These are phyloP conservation scores for Trichoderma atrobrunneum DNA, from an alignment of 2,329 filamentous ascomycete species.

Conservation along the genomic window DNA sequence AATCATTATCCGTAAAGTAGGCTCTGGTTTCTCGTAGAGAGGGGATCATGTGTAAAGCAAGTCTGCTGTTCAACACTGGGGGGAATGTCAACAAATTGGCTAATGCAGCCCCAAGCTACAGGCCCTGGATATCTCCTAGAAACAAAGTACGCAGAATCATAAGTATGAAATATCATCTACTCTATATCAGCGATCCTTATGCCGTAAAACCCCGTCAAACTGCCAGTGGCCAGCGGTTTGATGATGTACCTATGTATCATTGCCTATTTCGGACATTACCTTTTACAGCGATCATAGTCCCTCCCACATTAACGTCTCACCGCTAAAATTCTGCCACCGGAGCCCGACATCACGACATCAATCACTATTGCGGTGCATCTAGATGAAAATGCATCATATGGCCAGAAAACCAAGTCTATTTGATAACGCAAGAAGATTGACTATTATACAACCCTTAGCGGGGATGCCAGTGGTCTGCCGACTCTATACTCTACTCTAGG, in stretches of 20 bases:
- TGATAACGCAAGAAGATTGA: conserved; percentile 16
- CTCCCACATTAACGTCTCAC: background rate
- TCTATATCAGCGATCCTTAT: background rate
- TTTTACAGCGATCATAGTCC: background rate
- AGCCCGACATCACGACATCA: background rate
- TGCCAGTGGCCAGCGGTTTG: background rate
- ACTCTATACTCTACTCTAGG: conserved; percentile 21
- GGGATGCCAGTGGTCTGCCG: conserved; percentile 18
- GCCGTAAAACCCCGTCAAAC: background rate
- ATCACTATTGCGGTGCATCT: background rate
- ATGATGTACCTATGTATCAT: background rate
- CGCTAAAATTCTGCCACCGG: background rate
- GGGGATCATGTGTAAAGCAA: too few species aligned
- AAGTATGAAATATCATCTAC: background rate
- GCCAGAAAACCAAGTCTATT: conserved; percentile 11
- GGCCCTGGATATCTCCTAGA: background rate
- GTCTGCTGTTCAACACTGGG: too few species aligned
- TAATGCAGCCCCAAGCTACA: background rate
- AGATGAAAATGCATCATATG: background rate
- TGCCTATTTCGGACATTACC: background rate
- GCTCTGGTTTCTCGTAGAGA: too few species aligned
- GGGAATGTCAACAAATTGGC: background rate
- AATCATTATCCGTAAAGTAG: too few species aligned
- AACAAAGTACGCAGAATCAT: background rate
- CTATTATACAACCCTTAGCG: conserved; percentile 20